Evolutionary conservation across 108 stramenopile species (phyloP).

Genomic region (Discostella pseudostelligera): DNA sequence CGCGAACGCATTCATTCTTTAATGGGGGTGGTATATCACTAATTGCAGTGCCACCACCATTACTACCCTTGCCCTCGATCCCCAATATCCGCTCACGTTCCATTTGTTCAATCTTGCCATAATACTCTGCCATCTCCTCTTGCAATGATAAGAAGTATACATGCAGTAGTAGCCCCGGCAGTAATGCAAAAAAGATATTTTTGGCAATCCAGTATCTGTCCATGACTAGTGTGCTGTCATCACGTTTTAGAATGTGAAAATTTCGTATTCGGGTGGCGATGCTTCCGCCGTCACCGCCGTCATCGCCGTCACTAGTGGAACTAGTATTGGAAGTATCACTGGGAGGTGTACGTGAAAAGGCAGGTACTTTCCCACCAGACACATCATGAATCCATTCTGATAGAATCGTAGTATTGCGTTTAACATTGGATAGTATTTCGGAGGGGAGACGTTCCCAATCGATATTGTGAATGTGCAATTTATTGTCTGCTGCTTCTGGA

Average conservation of each 20-base stretch:
- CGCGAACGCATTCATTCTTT: background rate
- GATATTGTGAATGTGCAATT: background rate
- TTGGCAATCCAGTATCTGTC: constrained; percentile 35
- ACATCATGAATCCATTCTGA: constrained; percentile 30
- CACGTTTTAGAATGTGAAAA: constrained; percentile 27
- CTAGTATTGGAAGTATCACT: background rate
- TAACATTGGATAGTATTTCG: constrained; percentile 25
- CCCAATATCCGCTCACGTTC: constrained; percentile 36
- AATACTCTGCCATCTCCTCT: constrained; percentile 43
- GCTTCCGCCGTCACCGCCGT: background rate
- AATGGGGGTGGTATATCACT: background rate
- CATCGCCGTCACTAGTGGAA: no score
- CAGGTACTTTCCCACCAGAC: constrained; percentile 35
- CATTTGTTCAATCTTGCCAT: constrained; percentile 14
- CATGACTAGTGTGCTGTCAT: constrained; percentile 28
- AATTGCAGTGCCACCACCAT: background rate
- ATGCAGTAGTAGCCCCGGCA: constrained; percentile 24
- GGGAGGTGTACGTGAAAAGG: constrained; percentile 1
- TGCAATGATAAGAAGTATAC: constrained; percentile 26
- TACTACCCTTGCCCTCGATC: background rate
- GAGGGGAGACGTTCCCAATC: constrained; percentile 34
- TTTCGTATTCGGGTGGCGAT: constrained; percentile 24
- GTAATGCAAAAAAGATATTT: constrained; percentile 30
- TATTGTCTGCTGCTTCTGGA: no score
- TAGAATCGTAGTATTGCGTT: constrained; percentile 17